These are phyloP conservation scores for Alternaria alternata DNA, from an alignment of 2,329 filamentous ascomycete genomes.

Conservation along the genomic window DNA sequence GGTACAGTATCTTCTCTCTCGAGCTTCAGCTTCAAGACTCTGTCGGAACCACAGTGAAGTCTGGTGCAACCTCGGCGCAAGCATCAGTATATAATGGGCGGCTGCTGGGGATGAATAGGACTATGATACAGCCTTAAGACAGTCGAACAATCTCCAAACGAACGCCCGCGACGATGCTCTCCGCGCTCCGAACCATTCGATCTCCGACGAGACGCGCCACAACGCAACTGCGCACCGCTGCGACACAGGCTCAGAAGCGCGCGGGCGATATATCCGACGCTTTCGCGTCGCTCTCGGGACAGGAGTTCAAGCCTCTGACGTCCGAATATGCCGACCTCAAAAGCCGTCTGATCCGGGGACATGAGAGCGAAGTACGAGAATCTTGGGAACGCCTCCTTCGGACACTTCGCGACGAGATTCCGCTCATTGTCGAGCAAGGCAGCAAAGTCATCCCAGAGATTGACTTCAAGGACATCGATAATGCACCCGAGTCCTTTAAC, in stretches of 20 bases:
- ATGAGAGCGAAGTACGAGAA: constrained; percentile 57
- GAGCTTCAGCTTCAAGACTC: constrained; percentile 19
- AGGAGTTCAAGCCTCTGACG: constrained; percentile 55
- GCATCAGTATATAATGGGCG: constrained; percentile 30
- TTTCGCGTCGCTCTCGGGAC: constrained; percentile 59
- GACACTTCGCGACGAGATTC: constrained; percentile 55
- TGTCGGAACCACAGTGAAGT: constrained; percentile 26
- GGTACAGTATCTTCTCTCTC: constrained; percentile 22
- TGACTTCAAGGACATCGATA: constrained; percentile 56
- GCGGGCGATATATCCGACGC: constrained; percentile 61
- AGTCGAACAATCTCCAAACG: constrained; percentile 4
- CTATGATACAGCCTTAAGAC: constrained; percentile 17
- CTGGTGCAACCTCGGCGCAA: constrained; percentile 11
- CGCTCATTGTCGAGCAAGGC: constrained; percentile 53
- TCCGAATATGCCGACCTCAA: constrained; percentile 58
- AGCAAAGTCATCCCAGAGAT: constrained; percentile 57
- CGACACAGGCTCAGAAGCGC: constrained; percentile 52
- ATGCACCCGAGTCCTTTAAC: constrained; percentile 64
- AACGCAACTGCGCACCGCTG: constrained; percentile 37
- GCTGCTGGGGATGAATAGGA: constrained; percentile 15
- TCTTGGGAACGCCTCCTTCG: constrained; percentile 58
- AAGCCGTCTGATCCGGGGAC: constrained; percentile 53
- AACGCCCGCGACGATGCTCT: constrained; percentile 44
- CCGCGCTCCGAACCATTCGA: constrained; percentile 38
- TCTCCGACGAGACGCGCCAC: constrained; percentile 28